Percentiles rank a stretch among this genome's conserved stretches.
Evolutionary conservation across 129 eudicot species (phyloP).

Genomic region (Saposhnikovia divaricata): DNA sequence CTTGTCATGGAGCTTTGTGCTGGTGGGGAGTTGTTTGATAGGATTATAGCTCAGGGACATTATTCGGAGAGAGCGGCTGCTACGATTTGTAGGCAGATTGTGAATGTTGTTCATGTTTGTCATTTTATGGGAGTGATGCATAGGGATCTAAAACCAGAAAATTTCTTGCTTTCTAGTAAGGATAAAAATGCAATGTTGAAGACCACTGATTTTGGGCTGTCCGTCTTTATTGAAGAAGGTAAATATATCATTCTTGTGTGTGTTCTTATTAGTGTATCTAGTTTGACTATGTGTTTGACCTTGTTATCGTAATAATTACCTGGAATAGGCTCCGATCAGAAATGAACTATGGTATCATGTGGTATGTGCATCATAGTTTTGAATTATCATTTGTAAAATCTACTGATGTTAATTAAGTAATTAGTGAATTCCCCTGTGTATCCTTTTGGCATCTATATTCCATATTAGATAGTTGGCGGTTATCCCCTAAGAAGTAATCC

Average conservation of each 20-base stretch:
- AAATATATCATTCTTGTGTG: neutral
- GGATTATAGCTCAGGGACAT: slow-evolving; percentile 11
- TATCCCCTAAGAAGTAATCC: neutral
- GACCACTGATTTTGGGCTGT: slow-evolving; percentile 14
- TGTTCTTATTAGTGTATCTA: neutral
- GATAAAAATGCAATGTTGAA: neutral
- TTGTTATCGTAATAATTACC: neutral
- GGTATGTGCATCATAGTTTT: neutral
- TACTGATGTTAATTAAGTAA: neutral
- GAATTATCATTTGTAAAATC: neutral
- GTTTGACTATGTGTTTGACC: neutral
- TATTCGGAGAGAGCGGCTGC: slow-evolving; percentile 14
- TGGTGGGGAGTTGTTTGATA: slow-evolving; percentile 15
- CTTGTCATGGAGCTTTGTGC: slow-evolving; percentile 15
- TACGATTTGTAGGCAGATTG: slow-evolving; percentile 1
- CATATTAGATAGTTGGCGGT: neutral
- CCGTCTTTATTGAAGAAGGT: slow-evolving; percentile 12
- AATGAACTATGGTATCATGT: neutral
- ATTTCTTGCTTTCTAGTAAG: slow-evolving; percentile 6
- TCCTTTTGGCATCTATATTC: neutral
- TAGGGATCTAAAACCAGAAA: slow-evolving; percentile 15
- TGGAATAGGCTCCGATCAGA: neutral
- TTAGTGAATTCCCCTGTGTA: neutral
- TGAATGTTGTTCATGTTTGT: slow-evolving; percentile 10
- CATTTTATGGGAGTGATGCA: slow-evolving; percentile 17